phyloP scores from a whole-genome alignment of 2,329 filamentous ascomycete genomes.

The Aspergillus intermedius region DNA sequence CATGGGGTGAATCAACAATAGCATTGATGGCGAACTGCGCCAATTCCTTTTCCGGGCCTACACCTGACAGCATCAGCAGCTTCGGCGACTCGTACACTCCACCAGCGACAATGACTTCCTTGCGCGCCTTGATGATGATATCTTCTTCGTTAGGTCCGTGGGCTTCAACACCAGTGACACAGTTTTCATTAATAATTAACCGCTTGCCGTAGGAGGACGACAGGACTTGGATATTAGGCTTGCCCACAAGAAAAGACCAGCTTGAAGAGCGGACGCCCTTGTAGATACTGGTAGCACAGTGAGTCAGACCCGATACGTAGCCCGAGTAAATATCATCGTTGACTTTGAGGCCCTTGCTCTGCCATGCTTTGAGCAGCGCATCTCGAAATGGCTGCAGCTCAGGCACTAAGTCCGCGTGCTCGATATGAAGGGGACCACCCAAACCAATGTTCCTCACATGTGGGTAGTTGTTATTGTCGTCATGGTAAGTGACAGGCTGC shows the following conservation, averaged over 20 bases:
- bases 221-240: slow-evolving; percentile 50
- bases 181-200: slow-evolving; percentile 43
- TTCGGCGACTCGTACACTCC: slow-evolving; percentile 48
- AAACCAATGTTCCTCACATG: slow-evolving; percentile 45
- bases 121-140: slow-evolving; percentile 36
- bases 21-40: slow-evolving; percentile 16
- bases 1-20: slow-evolving; percentile 19
- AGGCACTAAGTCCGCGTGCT: slow-evolving; percentile 47
- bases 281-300: slow-evolving; percentile 52
- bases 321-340: slow-evolving; percentile 50
- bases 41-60: slow-evolving; percentile 31
- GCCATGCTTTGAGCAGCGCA: slow-evolving; percentile 44
- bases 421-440: slow-evolving; percentile 46
- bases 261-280: slow-evolving; percentile 47
- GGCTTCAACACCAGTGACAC: slow-evolving; percentile 42
- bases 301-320: slow-evolving; percentile 48
- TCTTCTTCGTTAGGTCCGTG: slow-evolving; percentile 45
- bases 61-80: slow-evolving; percentile 44
- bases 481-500: slow-evolving; percentile 48
- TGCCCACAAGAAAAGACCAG: slow-evolving; percentile 46
- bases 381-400: slow-evolving; percentile 44
- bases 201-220: slow-evolving; percentile 44
- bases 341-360: slow-evolving; percentile 44
- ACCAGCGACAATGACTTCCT: background rate
- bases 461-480: slow-evolving; percentile 42